Base-by-base conservation (phyloP, 108 stramenopile species). In the Fistulifera solaris region DNA sequence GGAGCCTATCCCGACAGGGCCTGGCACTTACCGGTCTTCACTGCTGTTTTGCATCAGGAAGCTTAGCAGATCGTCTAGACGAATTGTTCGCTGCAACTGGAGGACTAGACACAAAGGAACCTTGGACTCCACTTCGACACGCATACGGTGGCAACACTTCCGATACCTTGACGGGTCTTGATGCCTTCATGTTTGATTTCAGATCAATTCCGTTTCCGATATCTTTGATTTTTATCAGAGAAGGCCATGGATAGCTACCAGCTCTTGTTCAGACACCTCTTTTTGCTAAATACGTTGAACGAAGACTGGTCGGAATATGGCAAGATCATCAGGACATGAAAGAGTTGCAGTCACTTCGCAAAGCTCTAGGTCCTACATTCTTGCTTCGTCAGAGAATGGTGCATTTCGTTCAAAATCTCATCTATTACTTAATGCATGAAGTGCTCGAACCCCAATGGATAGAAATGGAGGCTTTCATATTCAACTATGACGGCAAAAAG, bases 211-310 rank as follows among this genome's bases (percentile, higher is more conserved):
- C 78, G 10, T 99, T 96, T 70, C 99, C 99, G 12, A 61, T 87
- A 0, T 92, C 93, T 14, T 64, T 99, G 31, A 70, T 99, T 19
- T 59, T 99, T 15, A n/a, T 91, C 92, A 0, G 54, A 70, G 25
- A 65, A 67, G 7, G 72, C 72, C 23, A 66, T 98, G 45, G 73
- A 73, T 16, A 95, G 79, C 55, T 99, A 99, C 67, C 95, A 96
- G 72, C 73, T 98, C 28, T 56, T 98, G 23, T 99, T 96, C 63
- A 83, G 99, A 21, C 96, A 94, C 56, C 63, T 99, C n/a, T 97
- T 97, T 95, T 96, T 61, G 80, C 85, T 27, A 99, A 98, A 75
- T 87, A 95, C 64, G 96, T 96, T 15, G 96, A 98, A 73, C 78
- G 94, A n/a, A 76, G 83, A 35, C 87, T 99, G 18, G 81, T 93